Evolutionary conservation across 177 flowering plant species (phyloP).

Genomic region (Telopea speciosissima): DNA sequence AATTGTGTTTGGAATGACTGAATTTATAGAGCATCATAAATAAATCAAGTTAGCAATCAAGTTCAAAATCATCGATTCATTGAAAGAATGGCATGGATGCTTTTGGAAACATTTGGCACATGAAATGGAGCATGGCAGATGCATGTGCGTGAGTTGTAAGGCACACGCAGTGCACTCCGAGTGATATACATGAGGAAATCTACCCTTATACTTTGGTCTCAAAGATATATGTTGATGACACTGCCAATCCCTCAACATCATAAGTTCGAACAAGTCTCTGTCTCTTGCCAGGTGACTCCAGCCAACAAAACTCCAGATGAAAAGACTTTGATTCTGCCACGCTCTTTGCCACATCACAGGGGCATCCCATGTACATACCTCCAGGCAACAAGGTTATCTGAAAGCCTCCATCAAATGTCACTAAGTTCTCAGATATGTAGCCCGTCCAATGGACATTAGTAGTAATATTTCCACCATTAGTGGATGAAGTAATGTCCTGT

Average conservation of each 20-base stretch:
- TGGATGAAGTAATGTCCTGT: constrained; percentile 39
- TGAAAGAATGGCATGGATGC: too few relatives aligned
- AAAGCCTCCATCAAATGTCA: constrained; percentile 68
- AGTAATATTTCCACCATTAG: constrained; percentile 30
- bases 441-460: constrained; percentile 80
- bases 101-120: too few relatives aligned
- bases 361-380: constrained; percentile 92
- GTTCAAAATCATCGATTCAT: too few relatives aligned
- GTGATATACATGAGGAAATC: background rate
- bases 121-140: too few relatives aligned
- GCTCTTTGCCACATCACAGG: constrained; percentile 53
- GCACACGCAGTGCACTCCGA: background rate
- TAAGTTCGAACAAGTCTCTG: constrained; percentile 87
- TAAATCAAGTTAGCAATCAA: too few relatives aligned
- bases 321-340: constrained; percentile 65
- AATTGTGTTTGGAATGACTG: too few relatives aligned
- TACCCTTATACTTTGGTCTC: constrained; percentile 41
- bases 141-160: too few relatives aligned
- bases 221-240: constrained; percentile 70
- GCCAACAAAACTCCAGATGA: constrained; percentile 94
- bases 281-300: constrained; percentile 63
- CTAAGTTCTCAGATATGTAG: constrained; percentile 38
- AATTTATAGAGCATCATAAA: too few relatives aligned
- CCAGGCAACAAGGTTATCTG: constrained; percentile 75
- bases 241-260: constrained; percentile 78